Evolutionary conservation across 176 grass and related monocot species (phyloP).

Genomic region (Ensete glaucum): DNA sequence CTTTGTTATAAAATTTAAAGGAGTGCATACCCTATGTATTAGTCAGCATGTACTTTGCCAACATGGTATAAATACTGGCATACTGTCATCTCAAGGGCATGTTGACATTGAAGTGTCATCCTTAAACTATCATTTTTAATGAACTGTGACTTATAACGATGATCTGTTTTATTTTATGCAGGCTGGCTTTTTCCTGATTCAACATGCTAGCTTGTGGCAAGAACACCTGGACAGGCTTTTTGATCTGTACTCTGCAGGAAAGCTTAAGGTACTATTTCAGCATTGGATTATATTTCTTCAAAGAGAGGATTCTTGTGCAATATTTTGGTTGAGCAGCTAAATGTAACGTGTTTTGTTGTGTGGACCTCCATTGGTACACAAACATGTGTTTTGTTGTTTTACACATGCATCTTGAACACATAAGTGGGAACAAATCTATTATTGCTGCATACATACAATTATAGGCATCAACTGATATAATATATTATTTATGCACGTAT

Average conservation of each 20-base stretch:
- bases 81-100: too few relatives aligned
- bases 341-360: neutral
- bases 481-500: too few relatives aligned
- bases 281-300: neutral
- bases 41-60: too few relatives aligned
- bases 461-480: too few relatives aligned
- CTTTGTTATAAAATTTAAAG: too few relatives aligned
- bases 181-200: constrained; percentile 69
- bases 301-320: neutral
- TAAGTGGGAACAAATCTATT: too few relatives aligned
- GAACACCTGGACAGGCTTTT: constrained; percentile 57
- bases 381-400: too few relatives aligned
- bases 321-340: neutral
- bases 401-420: neutral
- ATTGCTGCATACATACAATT: too few relatives aligned
- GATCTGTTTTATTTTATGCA: constrained; percentile 17
- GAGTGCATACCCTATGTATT: too few relatives aligned
- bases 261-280: constrained; percentile 44
- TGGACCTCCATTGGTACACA: too few relatives aligned
- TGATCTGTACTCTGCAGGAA: constrained; percentile 50
- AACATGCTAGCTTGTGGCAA: constrained; percentile 59
- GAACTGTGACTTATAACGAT: neutral
- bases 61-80: too few relatives aligned
- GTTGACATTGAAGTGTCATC: neutral
- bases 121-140: neutral